Evolutionary conservation across 805 yeast species (phyloP).

Genomic region (Candida endomychidarum): DNA sequence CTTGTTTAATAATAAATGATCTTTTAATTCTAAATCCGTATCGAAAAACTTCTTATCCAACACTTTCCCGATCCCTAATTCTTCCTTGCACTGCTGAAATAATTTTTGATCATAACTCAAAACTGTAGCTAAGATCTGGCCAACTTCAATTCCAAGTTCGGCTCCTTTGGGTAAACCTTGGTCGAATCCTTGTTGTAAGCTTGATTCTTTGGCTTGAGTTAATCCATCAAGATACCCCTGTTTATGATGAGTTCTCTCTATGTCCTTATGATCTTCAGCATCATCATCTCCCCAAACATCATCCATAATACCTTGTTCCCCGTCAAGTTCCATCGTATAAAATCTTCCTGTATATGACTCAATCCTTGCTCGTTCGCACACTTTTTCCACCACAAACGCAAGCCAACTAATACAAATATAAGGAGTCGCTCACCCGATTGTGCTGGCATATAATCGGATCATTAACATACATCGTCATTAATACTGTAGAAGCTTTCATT

Average conservation of each 20-base stretch:
- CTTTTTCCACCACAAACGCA: constrained; percentile 7
- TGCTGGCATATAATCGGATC: constrained; percentile 5
- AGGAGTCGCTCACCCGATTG: constrained; percentile 2
- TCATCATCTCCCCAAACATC: constrained; percentile 36
- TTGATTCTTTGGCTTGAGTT: constrained; percentile 61
- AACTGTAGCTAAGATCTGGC: constrained; percentile 55
- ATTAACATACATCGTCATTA: no score
- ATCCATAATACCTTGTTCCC: constrained; percentile 12
- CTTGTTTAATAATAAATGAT: constrained; percentile 35
- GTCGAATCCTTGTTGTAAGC: constrained; percentile 81
- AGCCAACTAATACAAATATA: constrained; percentile 1
- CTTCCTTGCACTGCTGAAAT: constrained; percentile 44
- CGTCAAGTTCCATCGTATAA: background rate
- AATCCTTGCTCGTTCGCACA: constrained; percentile 1
- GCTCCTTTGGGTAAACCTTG: constrained; percentile 78
- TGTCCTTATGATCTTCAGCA: constrained; percentile 9
- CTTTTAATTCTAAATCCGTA: constrained; percentile 40
- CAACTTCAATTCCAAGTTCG: constrained; percentile 61
- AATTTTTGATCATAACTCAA: constrained; percentile 19
- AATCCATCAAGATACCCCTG: constrained; percentile 87
- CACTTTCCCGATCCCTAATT: constrained; percentile 58
- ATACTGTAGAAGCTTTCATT: no score
- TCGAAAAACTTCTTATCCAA: constrained; percentile 57
- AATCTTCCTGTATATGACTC: constrained; percentile 3
- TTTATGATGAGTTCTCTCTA: constrained; percentile 64